These are phyloP conservation scores for Aureobasidium sp. DNA, from an alignment of 2,329 filamentous ascomycete genomes.

Conservation along the genomic window DNA sequence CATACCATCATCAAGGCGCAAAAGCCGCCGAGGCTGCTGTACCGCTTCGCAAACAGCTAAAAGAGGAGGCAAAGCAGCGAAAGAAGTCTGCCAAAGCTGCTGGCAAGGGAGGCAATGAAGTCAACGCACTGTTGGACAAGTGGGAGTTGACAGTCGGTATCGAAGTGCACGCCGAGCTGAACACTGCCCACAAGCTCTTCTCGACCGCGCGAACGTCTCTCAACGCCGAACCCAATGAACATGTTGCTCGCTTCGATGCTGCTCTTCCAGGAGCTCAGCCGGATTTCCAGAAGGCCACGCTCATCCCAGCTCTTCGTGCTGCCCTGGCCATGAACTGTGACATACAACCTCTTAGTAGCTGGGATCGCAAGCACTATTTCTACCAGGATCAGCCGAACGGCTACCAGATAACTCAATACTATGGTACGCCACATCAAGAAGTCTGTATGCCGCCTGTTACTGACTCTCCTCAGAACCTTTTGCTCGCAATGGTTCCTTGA, in stretches of 20 bases:
- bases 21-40: conserved; percentile 19
- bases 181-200: conserved; percentile 84
- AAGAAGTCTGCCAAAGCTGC: conserved; percentile 23
- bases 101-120: conserved; percentile 16
- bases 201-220: conserved; percentile 49
- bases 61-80: conserved; percentile 34
- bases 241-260: conserved; percentile 81
- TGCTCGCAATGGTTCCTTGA: conserved; percentile 63
- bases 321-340: conserved; percentile 77
- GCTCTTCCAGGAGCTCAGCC: conserved; percentile 88
- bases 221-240: conserved; percentile 60
- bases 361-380: conserved; percentile 98
- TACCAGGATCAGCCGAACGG: conserved; percentile 96
- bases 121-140: conserved; percentile 37
- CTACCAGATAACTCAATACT: conserved; percentile 98
- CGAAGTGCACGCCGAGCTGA: conserved; percentile 94
- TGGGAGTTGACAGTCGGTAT: conserved; percentile 97
- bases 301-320: conserved; percentile 85
- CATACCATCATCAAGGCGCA: background rate
- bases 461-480: conserved; percentile 46
- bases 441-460: background rate
- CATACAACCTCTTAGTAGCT: conserved; percentile 69
- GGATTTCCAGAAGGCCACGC: conserved; percentile 69
- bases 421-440: conserved; percentile 39
- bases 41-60: conserved; percentile 35